Conservation (phyloP, 2,329 filamentous ascomycete genomes). For the Magnaporthiopsis rhizophila region DNA sequence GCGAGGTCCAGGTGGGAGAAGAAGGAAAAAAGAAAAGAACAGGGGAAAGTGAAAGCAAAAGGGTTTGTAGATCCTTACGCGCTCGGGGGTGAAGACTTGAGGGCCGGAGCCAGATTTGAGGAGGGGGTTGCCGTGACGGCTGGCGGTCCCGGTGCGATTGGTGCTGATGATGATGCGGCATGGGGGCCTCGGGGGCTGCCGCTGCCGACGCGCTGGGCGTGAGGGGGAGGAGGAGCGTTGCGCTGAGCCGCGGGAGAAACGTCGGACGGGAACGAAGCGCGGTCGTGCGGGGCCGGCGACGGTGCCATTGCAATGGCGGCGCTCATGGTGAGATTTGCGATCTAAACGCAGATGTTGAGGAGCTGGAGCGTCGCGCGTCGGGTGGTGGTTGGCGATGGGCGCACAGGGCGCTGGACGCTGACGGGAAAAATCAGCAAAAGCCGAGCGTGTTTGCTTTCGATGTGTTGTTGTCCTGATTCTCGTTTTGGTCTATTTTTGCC, state of each 20-base stretch:
- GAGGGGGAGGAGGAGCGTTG: constrained; percentile 26
- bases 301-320: constrained; percentile 61
- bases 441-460: neutral
- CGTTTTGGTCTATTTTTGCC: neutral
- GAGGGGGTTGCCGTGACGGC: neutral
- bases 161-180: neutral
- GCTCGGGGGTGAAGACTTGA: constrained; percentile 51
- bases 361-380: neutral
- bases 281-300: constrained; percentile 59
- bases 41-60: constrained; percentile 14
- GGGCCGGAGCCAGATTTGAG: constrained; percentile 23
- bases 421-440: neutral
- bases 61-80: constrained; percentile 38
- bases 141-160: neutral
- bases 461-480: neutral
- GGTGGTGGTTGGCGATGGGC: neutral
- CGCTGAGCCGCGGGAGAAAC: constrained; percentile 36
- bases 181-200: constrained; percentile 40
- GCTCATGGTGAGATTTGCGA: constrained; percentile 45
- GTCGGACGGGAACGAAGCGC: constrained; percentile 39
- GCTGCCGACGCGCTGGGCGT: constrained; percentile 39
- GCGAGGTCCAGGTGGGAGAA: constrained; percentile 5
- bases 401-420: neutral
- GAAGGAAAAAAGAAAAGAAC: constrained; percentile 12
- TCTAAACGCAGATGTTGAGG: neutral